A percentile compares a stretch with the other conserved stretches of the same genome.
phyloP scores from a whole-genome alignment of 495 filamentous ascomycete genomes.

The Jackrogersella multiformis region DNA sequence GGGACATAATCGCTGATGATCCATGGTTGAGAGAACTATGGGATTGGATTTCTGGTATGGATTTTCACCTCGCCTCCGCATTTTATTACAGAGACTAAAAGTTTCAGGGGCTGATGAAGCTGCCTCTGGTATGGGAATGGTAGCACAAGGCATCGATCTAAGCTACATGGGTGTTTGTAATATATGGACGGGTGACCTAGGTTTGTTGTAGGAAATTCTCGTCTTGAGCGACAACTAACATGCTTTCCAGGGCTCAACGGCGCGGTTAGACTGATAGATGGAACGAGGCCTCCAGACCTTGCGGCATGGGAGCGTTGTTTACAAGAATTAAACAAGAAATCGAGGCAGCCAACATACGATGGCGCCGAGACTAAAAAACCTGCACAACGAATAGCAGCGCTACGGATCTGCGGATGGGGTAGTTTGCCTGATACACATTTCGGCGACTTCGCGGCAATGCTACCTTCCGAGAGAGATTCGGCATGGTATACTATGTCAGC shows the following conservation, averaged over 20 bases:
- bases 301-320: conserved; percentile 61
- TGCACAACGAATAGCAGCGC: conserved; percentile 72
- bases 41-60: conserved; percentile 77
- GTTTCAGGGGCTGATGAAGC: conserved; percentile 68
- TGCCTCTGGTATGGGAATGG: conserved; percentile 75
- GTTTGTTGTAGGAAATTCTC: conserved; percentile 50
- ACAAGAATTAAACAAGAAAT: conserved; percentile 55
- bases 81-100: conserved; percentile 1
- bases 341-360: conserved; percentile 53
- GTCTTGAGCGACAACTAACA: conserved; percentile 19
- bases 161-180: conserved; percentile 84
- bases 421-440: conserved; percentile 66
- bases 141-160: conserved; percentile 76
- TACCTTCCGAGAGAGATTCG: conserved; percentile 65
- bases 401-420: conserved; percentile 83
- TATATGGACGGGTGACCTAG: conserved; percentile 81
- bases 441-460: conserved; percentile 54
- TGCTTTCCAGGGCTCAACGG: conserved; percentile 47
- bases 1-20: conserved; percentile 73
- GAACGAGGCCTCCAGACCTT: conserved; percentile 50
- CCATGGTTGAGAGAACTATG: conserved; percentile 79
- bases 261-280: conserved; percentile 54
- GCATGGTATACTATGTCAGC: conserved; percentile 84
- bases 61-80: neutral
- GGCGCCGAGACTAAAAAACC: conserved; percentile 68